Evolutionary conservation across 352 stramenopile species (phyloP).

Genomic region (Globisporangium lucens): DNA sequence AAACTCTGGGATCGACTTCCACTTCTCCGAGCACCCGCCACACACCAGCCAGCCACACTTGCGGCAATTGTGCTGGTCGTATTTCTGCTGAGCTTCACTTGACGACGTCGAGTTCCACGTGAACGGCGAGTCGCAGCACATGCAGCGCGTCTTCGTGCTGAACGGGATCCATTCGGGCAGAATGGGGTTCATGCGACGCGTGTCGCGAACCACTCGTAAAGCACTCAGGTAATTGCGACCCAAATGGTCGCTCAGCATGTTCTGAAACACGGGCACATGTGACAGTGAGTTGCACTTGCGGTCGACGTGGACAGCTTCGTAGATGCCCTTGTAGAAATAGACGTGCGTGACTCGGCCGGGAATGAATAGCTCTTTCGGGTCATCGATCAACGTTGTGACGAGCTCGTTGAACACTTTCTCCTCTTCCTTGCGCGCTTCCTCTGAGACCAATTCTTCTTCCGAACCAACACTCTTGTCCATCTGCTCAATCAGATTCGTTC

Average conservation of each 20-base stretch:
- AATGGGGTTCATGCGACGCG: slow-evolving; percentile 45
- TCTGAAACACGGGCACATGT: slow-evolving; percentile 80
- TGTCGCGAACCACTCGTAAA: slow-evolving; percentile 74
- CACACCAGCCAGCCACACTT: slow-evolving; percentile 79
- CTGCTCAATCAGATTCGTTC: slow-evolving; percentile 75
- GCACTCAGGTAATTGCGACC: slow-evolving; percentile 79
- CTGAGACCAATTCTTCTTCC: slow-evolving; percentile 29
- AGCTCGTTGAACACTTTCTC: slow-evolving; percentile 54
- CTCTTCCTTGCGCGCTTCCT: slow-evolving; percentile 41
- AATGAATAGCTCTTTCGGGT: slow-evolving; percentile 79
- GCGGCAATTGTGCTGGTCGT: slow-evolving; percentile 89
- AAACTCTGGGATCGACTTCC: slow-evolving; percentile 81
- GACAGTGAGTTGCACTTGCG: slow-evolving; percentile 67
- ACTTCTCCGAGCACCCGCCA: slow-evolving; percentile 83
- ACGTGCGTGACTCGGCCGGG: slow-evolving; percentile 73
- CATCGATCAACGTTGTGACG: slow-evolving; percentile 42
- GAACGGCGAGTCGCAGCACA: slow-evolving; percentile 87
- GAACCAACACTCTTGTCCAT: slow-evolving; percentile 47
- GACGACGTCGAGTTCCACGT: slow-evolving; percentile 90
- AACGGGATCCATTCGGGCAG: slow-evolving; percentile 76
- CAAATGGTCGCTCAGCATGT: slow-evolving; percentile 85
- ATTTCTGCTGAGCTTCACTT: slow-evolving; percentile 85
- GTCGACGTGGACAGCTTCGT: slow-evolving; percentile 79
- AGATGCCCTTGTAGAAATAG: slow-evolving; percentile 78
- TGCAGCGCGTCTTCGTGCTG: slow-evolving; percentile 80